phyloP scores from a whole-genome alignment of 352 stramenopile genomes.

The Phytophthora colocasiae region DNA sequence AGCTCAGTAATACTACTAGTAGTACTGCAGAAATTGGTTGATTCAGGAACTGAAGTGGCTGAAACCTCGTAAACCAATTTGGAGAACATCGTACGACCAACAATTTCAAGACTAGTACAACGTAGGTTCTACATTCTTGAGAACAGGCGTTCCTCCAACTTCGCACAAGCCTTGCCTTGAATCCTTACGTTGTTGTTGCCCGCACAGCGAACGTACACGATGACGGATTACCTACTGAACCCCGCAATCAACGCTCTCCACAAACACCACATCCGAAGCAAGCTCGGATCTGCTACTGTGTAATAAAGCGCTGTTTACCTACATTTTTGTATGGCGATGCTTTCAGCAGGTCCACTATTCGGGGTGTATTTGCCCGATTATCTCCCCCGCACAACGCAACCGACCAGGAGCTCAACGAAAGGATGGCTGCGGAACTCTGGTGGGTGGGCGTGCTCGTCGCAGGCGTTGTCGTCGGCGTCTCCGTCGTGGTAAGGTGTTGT shows the following conservation, averaged over 20 bases:
- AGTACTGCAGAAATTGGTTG: too few species aligned
- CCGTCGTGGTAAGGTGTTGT: conserved; percentile 47
- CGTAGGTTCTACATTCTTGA: too few species aligned
- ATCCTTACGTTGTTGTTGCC: too few species aligned
- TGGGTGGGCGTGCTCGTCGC: conserved; percentile 55
- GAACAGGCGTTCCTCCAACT: too few species aligned
- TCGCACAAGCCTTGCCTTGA: too few species aligned
- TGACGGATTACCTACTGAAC: neutral
- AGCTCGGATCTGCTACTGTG: conserved; percentile 1
- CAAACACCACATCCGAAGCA: conserved; percentile 6
- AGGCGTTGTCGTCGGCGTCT: conserved; percentile 56
- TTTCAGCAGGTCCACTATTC: conserved; percentile 17
- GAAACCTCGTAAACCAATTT: too few species aligned
- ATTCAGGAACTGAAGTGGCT: too few species aligned
- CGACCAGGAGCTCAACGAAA: neutral
- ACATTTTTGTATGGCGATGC: neutral
- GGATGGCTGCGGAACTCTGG: conserved; percentile 51
- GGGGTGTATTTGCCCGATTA: neutral
- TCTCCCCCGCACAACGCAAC: conserved; percentile 13
- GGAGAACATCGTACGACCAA: too few species aligned
- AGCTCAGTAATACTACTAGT: too few species aligned
- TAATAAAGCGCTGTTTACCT: too few species aligned
- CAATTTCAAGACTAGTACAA: too few species aligned
- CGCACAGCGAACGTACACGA: neutral
- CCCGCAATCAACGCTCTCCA: neutral